A percentile compares a stretch with the other conserved stretches of the same genome.
Conservation (phyloP, 768 basidiomycete species). For the Psilocybe azurescens region DNA sequence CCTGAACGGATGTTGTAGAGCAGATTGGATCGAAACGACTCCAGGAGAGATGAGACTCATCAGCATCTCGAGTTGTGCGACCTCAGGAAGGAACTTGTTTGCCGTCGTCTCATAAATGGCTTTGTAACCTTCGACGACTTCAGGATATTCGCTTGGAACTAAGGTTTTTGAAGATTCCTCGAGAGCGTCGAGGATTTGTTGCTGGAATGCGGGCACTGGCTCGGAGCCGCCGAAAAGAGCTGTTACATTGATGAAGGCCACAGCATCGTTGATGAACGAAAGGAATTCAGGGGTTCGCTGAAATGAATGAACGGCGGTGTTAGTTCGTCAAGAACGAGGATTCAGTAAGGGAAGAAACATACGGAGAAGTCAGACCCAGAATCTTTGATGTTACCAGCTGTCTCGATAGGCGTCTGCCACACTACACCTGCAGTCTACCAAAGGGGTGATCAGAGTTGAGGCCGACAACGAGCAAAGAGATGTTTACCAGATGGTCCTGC, state of each 20-base stretch:
- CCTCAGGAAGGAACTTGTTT: conserved; percentile 42
- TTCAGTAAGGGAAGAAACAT: background rate
- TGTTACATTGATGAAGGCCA: conserved; percentile 63
- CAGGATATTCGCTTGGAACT: conserved; percentile 46
- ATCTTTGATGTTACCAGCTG: conserved; percentile 30
- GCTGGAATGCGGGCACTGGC: conserved; percentile 25
- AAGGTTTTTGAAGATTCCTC: conserved; percentile 29
- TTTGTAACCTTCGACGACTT: conserved; percentile 59
- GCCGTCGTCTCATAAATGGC: conserved; percentile 55
- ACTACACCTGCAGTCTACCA: conserved; percentile 28
- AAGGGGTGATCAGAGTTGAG: background rate
- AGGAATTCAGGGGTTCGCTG: conserved; percentile 45
- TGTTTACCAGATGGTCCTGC: conserved; percentile 50
- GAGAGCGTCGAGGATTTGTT: conserved; percentile 16
- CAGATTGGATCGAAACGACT: conserved; percentile 62
- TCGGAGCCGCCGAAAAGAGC: conserved; percentile 43
- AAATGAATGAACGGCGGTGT: background rate
- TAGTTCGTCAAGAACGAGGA: background rate
- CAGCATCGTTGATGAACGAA: conserved; percentile 69
- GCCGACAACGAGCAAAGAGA: background rate
- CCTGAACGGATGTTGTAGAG: conserved; percentile 69
- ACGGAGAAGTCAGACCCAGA: conserved; percentile 34
- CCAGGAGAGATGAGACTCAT: conserved; percentile 42
- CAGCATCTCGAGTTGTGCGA: conserved; percentile 65
- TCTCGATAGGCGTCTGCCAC: conserved; percentile 29